A percentile compares a stretch with the other conserved stretches of the same genome.
Conservation (phyloP, 2,329 filamentous ascomycete species). For the Neofusicoccum kwambonambiense region DNA sequence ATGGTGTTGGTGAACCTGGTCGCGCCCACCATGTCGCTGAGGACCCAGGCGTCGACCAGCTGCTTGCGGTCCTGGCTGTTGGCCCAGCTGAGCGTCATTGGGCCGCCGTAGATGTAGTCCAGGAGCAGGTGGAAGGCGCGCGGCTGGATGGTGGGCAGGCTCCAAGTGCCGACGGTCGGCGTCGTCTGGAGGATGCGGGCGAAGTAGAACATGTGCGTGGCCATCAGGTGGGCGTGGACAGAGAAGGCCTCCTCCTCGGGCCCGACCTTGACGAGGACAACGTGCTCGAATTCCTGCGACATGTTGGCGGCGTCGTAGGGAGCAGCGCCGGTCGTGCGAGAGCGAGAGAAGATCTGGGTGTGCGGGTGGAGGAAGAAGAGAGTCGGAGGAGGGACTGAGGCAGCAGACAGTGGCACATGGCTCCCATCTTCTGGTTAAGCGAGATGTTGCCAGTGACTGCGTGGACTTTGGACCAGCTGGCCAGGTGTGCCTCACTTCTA, state of each 20-base stretch:
- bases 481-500: too few relatives aligned
- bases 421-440: too few relatives aligned
- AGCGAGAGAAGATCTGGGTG: neutral
- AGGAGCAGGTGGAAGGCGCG: neutral
- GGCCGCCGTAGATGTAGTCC: neutral
- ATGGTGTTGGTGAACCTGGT: neutral
- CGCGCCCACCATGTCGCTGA: neutral
- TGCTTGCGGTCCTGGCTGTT: neutral
- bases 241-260: neutral
- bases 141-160: neutral
- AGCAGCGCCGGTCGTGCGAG: neutral
- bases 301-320: neutral
- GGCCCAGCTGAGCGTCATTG: neutral
- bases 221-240: neutral
- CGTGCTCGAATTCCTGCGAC: neutral
- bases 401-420: too few relatives aligned
- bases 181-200: neutral
- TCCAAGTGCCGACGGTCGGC: neutral
- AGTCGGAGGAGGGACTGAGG: too few relatives aligned
- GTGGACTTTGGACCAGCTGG: too few relatives aligned
- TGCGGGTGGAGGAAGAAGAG: neutral
- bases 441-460: too few relatives aligned
- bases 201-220: neutral
- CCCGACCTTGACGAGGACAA: conserved; percentile 2
- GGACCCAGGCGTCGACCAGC: neutral